Evolutionary conservation across 352 stramenopile genomes (phyloP), one percentile per base, ranked within the genome.

Genomic region (Globisporangium alternatum): DNA sequence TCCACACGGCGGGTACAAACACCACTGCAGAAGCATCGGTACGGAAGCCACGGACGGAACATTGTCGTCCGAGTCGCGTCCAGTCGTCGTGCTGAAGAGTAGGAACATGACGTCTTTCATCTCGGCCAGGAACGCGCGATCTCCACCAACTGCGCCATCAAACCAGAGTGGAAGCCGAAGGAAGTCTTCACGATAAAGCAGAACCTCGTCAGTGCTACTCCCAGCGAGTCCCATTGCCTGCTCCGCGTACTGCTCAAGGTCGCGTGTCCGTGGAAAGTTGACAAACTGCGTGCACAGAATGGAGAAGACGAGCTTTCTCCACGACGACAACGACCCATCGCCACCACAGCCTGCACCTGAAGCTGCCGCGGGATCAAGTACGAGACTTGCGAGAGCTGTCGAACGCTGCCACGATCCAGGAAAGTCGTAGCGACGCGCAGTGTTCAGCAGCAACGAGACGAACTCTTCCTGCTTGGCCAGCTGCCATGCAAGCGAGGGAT

Each of bases 101-200:
- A 64, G 51, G n/a, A 80, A 78, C 9, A 79, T 30, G n/a, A 86
- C 39, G 2, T 64, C 63, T 64, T 74, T 79, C 28, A 75, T 17
- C 7, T 65, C 64, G 1, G 17, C 61, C 33, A 43, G 2, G 35
- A 51, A 25, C 44, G 45, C 2, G 57, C 19, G 5, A 66, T 39
- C 19, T 47, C 2, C 53, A 0, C n/a, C 33, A 30, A 41, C 33
- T 44, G 48, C 31, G 3, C 56, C 22, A 21, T 83, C 70, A 58
- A 82, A 86, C 78, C 81, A 88, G 28, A 85, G 56, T 13, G 70
- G 76, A 1, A 85, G 54, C 0, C 65, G 56, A 21, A 31, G 17
- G 54, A 89, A 89, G 12, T 74, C 55, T 7, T 53, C 39, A 17
- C 30, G 49, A 13, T 65, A 66, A 13, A 80, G 13, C 21, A 44